Evolutionary conservation across 192 early-diverging fungal genomes (phyloP).

Genomic region (Thoreauomyces humboldtii): DNA sequence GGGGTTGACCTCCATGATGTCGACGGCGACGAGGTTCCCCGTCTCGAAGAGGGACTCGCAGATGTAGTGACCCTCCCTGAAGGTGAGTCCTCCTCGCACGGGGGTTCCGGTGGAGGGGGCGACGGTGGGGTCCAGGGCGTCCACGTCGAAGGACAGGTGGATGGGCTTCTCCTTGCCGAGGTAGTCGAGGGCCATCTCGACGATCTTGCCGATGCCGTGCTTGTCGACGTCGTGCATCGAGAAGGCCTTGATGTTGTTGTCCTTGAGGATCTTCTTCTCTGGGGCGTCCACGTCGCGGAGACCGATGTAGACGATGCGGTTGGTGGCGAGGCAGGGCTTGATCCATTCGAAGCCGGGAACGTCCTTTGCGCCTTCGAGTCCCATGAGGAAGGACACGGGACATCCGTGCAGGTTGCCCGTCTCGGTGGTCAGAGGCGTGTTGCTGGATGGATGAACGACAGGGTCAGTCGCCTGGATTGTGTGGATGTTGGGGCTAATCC

Average conservation of each 20-base stretch:
- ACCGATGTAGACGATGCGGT: conserved; percentile 92
- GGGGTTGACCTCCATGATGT: conserved; percentile 96
- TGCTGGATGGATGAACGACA: no score
- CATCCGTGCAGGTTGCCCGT: conserved; percentile 96
- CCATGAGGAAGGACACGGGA: conserved; percentile 86
- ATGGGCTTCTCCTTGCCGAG: conserved; percentile 75
- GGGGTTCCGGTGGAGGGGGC: conserved; percentile 95
- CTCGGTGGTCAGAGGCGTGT: conserved; percentile 82
- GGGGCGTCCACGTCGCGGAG: conserved; percentile 88
- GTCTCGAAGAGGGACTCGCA: conserved; percentile 87
- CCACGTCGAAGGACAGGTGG: conserved; percentile 92
- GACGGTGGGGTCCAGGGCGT: conserved; percentile 90
- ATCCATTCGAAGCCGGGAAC: conserved; percentile 76
- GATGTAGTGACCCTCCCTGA: conserved; percentile 97
- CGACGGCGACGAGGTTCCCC: conserved; percentile 84
- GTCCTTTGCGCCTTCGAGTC: conserved; percentile 59
- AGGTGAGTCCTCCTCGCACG: conserved; percentile 90
- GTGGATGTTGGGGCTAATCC: no score
- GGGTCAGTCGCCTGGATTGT: no score
- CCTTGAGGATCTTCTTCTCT: conserved; percentile 81
- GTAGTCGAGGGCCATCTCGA: conserved; percentile 90
- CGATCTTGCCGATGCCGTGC: conserved; percentile 86
- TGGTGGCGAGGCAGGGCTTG: conserved; percentile 65
- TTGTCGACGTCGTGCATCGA: conserved; percentile 96
- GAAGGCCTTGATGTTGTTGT: conserved; percentile 87